Conservation (phyloP, 2,329 filamentous ascomycete genomes). For the Paracorniculantispora psalliotae region DNA sequence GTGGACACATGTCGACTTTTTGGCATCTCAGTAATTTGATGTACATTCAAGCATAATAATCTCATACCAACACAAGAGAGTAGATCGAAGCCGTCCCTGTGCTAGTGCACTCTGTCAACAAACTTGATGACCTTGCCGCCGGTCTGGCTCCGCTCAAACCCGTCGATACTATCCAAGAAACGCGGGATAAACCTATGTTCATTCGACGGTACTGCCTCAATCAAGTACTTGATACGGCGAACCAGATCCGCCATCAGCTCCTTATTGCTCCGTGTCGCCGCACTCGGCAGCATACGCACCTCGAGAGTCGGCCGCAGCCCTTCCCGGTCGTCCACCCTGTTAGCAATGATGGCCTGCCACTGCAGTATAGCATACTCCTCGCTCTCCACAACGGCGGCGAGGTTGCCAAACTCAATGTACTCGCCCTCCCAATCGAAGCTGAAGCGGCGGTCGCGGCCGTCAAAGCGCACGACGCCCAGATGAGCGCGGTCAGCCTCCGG, state of each 20-base stretch:
- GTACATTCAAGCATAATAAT: too few relatives aligned
- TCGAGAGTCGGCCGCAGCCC: conserved; percentile 16
- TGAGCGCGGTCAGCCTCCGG: conserved; percentile 20
- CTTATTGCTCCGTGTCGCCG: not conserved
- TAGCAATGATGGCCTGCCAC: conserved; percentile 37
- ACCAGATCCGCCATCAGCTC: conserved; percentile 18
- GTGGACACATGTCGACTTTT: too few relatives aligned
- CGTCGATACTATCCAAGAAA: conserved; percentile 30
- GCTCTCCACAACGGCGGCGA: conserved; percentile 23
- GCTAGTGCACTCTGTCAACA: conserved; percentile 15
- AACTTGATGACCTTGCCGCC: conserved; percentile 26
- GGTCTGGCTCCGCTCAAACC: conserved; percentile 22
- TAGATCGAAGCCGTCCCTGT: too few relatives aligned
- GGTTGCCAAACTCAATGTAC: conserved; percentile 32
- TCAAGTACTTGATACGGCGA: conserved; percentile 20
- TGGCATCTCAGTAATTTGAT: too few relatives aligned
- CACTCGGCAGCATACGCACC: conserved; percentile 3
- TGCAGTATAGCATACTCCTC: conserved; percentile 30
- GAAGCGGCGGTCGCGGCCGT: conserved; percentile 37
- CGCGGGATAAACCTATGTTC: conserved; percentile 29
- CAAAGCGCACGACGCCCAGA: conserved; percentile 31
- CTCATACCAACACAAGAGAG: too few relatives aligned
- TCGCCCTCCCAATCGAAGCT: conserved; percentile 38
- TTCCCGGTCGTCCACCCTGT: conserved; percentile 14
- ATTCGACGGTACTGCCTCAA: conserved; percentile 21